Base-by-base conservation (phyloP, 495 filamentous ascomycete genomes). In the Aspergillus baeticus region DNA sequence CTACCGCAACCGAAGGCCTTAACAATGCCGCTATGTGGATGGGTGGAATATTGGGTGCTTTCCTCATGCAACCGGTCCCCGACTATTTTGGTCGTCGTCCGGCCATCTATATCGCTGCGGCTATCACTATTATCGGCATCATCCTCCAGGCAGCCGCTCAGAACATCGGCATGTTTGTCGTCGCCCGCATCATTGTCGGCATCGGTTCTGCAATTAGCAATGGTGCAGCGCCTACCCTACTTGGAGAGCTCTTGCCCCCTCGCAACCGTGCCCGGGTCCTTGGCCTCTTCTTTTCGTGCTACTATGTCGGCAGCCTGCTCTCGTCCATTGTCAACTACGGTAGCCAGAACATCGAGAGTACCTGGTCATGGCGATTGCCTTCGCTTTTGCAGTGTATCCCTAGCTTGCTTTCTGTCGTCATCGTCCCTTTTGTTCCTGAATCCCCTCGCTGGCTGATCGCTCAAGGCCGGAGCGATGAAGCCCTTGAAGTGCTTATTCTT, bases 41-140 rank as follows among this genome's bases (percentile, higher is more conserved):
- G 37, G 37, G 37, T 5, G 37, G 37, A 2, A 34, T 53, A 4
- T 10, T 33, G 51, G 48, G 67, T 63, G 60, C 58, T 11, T 59
- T 34, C 51, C 47, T 59, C 23, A 63, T 46, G 11, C 48, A 23
- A 13, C 43, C 43, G 3, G 14, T 46, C 10, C 23, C 43, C 43
- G 23, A 15, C 21, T 29, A 46, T 14, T 29, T 46, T 23, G 43
- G 43, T 22, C 43, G 43, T 11, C 43, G 43, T 6, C 4, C 1
- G 6, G 43, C 43, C 2, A 46, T 29, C 43, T 14, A 29, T 5
- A 15, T 29, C 5, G 43, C 43, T 11, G 43, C 43, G 10, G 21
- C 7, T 10, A n/a, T 46, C 22, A 29, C 23, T 11, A 7, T 15
- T 1, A 46, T 46, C 43, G 22, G 21, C 21, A 15, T 23, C 21